Conservation (phyloP, 1,284 basidiomycete genomes). For the Moesziomyces globuligerus region DNA sequence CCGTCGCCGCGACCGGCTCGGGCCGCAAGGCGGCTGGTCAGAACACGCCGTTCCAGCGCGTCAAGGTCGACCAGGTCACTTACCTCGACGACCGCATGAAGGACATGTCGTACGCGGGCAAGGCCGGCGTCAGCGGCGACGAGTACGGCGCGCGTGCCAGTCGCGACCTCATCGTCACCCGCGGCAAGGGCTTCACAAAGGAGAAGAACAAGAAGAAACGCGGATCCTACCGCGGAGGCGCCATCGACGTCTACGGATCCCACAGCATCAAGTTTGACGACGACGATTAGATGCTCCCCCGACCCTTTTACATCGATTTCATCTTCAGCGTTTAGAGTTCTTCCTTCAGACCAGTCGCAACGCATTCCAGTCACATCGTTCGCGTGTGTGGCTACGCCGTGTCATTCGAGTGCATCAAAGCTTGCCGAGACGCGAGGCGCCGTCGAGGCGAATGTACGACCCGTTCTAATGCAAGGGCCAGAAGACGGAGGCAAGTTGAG, state of each 20-base stretch:
- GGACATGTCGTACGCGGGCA: conserved; percentile 85
- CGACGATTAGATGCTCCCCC: conserved; percentile 50
- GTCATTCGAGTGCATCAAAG: conserved; percentile 70
- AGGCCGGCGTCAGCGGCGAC: conserved; percentile 75
- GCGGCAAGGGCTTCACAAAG: conserved; percentile 93
- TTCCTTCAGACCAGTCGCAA: background rate
- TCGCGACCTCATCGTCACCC: conserved; percentile 88
- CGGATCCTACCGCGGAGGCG: conserved; percentile 71
- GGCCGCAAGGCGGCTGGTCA: background rate
- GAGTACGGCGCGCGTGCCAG: conserved; percentile 84
- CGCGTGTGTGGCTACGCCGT: conserved; percentile 80
- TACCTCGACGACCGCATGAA: conserved; percentile 74
- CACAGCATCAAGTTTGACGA: conserved; percentile 66
- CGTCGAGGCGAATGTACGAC: conserved; percentile 60
- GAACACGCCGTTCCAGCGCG: conserved; percentile 76
- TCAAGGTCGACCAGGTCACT: conserved; percentile 76
- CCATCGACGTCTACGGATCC: conserved; percentile 60
- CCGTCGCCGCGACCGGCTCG: conserved; percentile 13
- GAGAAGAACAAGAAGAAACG: conserved; percentile 99
- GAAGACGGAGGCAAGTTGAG: background rate
- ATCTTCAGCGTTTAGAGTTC: no score
- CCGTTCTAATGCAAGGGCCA: conserved; percentile 34
- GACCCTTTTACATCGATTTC: background rate
- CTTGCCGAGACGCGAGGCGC: conserved; percentile 63
- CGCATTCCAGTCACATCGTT: conserved; percentile 68